Evolutionary conservation across 2,329 filamentous ascomycete species (phyloP).

Genomic region (Paramyrothecium sp.): DNA sequence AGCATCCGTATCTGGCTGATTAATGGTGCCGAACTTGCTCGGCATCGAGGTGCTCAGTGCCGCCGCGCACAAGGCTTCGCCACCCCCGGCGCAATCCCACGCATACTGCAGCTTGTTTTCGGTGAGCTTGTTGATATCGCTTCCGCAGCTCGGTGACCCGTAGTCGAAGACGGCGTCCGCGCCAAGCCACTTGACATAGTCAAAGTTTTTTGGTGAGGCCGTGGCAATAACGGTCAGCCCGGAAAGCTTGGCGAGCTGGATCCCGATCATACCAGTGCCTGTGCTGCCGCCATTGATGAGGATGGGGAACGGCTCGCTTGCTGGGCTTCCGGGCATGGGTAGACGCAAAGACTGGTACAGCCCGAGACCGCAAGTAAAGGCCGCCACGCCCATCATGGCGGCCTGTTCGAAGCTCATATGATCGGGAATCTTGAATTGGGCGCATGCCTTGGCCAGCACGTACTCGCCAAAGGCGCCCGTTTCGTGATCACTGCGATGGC

Average conservation of each 20-base stretch:
- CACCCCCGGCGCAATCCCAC: conserved; percentile 5
- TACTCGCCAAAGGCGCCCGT: conserved; percentile 42
- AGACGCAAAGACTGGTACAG: conserved; percentile 45
- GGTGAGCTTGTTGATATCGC: conserved; percentile 21
- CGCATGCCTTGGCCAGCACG: conserved; percentile 33
- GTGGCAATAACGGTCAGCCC: conserved; percentile 38
- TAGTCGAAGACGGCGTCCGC: conserved; percentile 49
- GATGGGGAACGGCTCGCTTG: conserved; percentile 33
- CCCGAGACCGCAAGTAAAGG: conserved; percentile 36
- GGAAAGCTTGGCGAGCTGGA: conserved; percentile 41
- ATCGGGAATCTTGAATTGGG: conserved; percentile 43
- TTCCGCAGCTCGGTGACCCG: conserved; percentile 17
- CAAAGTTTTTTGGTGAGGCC: conserved; percentile 34
- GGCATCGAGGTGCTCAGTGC: background rate
- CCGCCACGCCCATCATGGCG: conserved; percentile 37
- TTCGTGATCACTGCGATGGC: conserved; percentile 26
- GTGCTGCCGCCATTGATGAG: conserved; percentile 50
- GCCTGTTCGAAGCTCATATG: conserved; percentile 45
- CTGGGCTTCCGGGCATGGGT: conserved; percentile 40
- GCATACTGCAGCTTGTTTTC: conserved; percentile 7
- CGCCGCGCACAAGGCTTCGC: background rate
- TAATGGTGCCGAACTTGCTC: background rate
- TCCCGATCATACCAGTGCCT: conserved; percentile 52
- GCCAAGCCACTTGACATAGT: conserved; percentile 36
- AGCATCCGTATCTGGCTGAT: background rate